These are phyloP conservation scores for Pseudogymnoascus sp. DNA, from an alignment of 2,329 filamentous ascomycete genomes.

Conservation along the genomic window DNA sequence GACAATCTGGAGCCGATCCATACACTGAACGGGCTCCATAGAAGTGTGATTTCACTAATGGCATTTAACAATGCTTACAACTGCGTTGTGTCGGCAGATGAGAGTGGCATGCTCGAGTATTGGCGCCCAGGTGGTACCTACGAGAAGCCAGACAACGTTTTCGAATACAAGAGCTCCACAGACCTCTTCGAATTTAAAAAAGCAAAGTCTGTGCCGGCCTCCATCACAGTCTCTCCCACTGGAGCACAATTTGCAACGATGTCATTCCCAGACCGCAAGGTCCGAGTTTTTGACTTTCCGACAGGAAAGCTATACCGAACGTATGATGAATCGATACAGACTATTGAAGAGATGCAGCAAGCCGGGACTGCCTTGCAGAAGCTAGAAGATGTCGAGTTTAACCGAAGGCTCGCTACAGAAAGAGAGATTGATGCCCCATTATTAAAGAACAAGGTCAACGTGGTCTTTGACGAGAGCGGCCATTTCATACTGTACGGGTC, in stretches of 20 bases:
- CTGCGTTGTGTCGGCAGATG: constrained; percentile 84
- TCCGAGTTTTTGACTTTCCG: constrained; percentile 87
- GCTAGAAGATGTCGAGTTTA: constrained; percentile 86
- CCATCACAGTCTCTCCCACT: constrained; percentile 76
- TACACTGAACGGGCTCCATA: constrained; percentile 70
- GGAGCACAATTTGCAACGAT: constrained; percentile 80
- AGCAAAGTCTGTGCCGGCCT: constrained; percentile 74
- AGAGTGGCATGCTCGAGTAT: constrained; percentile 92
- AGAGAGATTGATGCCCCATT: constrained; percentile 69
- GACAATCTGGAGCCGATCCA: constrained; percentile 71
- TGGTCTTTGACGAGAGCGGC: constrained; percentile 92
- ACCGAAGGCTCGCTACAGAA: constrained; percentile 76
- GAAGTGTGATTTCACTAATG: constrained; percentile 73
- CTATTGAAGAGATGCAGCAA: constrained; percentile 90
- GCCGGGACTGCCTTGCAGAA: constrained; percentile 75
- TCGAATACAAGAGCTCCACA: constrained; percentile 86
- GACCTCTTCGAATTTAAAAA: constrained; percentile 97
- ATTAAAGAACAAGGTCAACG: constrained; percentile 65
- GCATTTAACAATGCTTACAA: constrained; percentile 82
- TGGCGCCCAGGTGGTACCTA: constrained; percentile 76
- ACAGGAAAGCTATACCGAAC: constrained; percentile 81
- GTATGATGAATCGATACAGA: constrained; percentile 89
- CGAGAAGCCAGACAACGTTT: constrained; percentile 87
- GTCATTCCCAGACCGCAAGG: constrained; percentile 87
- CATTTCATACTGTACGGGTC: constrained; percentile 94